Conservation (phyloP, 2,329 filamentous ascomycete genomes). For the Fusarium chaquense region DNA sequence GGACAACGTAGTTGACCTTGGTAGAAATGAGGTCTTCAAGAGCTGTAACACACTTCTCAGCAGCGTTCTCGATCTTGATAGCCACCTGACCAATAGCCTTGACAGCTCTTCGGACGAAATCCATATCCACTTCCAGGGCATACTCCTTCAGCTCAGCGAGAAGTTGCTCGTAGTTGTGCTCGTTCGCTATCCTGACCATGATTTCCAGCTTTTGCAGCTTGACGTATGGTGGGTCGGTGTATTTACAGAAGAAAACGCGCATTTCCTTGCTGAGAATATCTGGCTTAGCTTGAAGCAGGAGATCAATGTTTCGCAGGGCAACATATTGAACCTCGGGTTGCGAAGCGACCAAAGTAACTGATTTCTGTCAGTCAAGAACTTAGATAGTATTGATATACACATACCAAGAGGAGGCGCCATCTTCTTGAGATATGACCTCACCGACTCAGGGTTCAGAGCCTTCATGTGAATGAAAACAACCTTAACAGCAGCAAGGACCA, state of each 20-base stretch:
- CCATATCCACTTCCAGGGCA: conserved; percentile 98
- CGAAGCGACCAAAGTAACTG: conserved; percentile 94
- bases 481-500: conserved; percentile 97
- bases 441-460: conserved; percentile 79
- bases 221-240: conserved; percentile 97
- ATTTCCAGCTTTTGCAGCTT: conserved; percentile 98
- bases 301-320: conserved; percentile 93
- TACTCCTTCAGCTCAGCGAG: conserved; percentile 97
- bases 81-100: conserved; percentile 97
- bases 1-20: conserved; percentile 99
- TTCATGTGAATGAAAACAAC: conserved; percentile 98
- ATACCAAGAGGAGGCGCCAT: conserved; percentile 95
- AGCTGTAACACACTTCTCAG: conserved; percentile 95
- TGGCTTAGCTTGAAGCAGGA: conserved; percentile 93
- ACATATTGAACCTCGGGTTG: conserved; percentile 98
- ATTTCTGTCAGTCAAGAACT: neutral
- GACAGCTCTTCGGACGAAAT: conserved; percentile 93
- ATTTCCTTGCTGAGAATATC: conserved; percentile 98
- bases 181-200: conserved; percentile 99
- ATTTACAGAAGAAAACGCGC: conserved; percentile 99
- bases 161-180: conserved; percentile 94
- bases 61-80: conserved; percentile 96
- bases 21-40: conserved; percentile 94
- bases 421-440: conserved; percentile 92
- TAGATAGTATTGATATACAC: conserved; percentile 42